Evolutionary conservation across 768 basidiomycete genomes (phyloP).

Genomic region (Russula dissimulans): DNA sequence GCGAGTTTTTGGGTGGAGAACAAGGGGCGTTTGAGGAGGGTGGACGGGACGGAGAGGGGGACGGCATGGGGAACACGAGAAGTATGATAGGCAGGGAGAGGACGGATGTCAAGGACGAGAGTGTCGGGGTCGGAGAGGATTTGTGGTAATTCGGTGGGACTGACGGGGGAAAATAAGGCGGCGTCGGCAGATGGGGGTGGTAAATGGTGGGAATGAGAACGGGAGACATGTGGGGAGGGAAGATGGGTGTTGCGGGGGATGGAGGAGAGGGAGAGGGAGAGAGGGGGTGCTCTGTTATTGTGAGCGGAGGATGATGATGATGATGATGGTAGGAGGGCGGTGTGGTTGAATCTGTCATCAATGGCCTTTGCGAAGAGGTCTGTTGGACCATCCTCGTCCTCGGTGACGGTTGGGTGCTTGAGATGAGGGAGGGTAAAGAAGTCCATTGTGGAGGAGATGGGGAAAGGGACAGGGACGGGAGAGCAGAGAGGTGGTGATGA

Average conservation of each 20-base stretch:
- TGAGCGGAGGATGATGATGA: constrained; percentile 24
- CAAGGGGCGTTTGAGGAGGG: constrained; percentile 82
- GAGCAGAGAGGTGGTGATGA: neutral
- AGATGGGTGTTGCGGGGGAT: constrained; percentile 11
- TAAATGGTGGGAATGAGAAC: constrained; percentile 4
- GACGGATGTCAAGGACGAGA: constrained; percentile 83
- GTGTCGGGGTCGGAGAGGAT: constrained; percentile 29
- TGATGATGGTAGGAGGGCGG: constrained; percentile 22
- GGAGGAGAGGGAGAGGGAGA: constrained; percentile 20
- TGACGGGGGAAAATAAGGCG: constrained; percentile 18
- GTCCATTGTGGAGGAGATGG: constrained; percentile 11
- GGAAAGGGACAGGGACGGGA: neutral
- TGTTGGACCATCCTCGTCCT: constrained; percentile 24
- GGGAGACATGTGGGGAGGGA: constrained; percentile 14
- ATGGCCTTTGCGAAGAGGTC: constrained; percentile 49
- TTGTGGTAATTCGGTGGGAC: constrained; percentile 26
- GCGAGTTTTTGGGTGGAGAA: constrained; percentile 72
- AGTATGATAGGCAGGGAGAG: constrained; percentile 61
- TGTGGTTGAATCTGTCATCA: constrained; percentile 33
- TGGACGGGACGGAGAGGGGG: constrained; percentile 88
- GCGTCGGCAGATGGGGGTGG: constrained; percentile 10
- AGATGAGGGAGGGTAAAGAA: constrained; percentile 20
- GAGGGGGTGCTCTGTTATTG: constrained; percentile 28
- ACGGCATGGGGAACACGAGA: constrained; percentile 63
- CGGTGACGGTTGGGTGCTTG: constrained; percentile 2